These are phyloP conservation scores for Trichoderma virens DNA, from an alignment of 495 filamentous ascomycete species.

Conservation along the genomic window DNA sequence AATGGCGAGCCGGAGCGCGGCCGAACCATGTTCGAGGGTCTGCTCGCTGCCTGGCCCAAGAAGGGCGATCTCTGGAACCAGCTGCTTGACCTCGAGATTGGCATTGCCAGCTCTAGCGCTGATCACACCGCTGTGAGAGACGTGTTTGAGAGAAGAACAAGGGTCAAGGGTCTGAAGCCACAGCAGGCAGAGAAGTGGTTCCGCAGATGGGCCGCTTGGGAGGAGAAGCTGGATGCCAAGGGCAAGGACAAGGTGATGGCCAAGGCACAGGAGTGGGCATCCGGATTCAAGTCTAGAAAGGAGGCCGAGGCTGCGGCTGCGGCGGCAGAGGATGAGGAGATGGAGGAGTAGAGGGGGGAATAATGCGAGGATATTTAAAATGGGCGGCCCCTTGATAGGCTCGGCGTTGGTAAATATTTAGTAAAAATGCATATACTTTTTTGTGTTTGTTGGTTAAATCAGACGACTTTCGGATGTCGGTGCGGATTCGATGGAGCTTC, in stretches of 20 bases:
- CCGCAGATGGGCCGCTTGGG: conserved; percentile 73
- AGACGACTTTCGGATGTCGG: conserved; percentile 2
- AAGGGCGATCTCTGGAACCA: conserved; percentile 89
- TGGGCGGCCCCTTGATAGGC: neutral
- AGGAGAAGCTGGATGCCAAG: conserved; percentile 66
- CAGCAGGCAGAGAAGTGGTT: conserved; percentile 75
- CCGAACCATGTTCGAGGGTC: conserved; percentile 86
- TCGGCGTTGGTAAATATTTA: neutral
- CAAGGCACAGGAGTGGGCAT: conserved; percentile 59
- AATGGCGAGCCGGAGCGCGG: conserved; percentile 85
- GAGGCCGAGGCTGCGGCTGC: conserved; percentile 30
- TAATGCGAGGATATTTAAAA: neutral
- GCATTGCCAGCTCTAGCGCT: conserved; percentile 14
- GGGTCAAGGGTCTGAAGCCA: conserved; percentile 60
- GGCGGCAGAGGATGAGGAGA: conserved; percentile 17
- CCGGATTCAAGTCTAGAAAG: conserved; percentile 44
- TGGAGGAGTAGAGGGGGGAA: conserved; percentile 3
- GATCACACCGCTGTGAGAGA: conserved; percentile 55
- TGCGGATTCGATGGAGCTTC: neutral
- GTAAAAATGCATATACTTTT: neutral
- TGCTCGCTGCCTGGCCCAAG: conserved; percentile 78
- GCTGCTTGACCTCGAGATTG: conserved; percentile 76
- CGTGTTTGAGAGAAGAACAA: conserved; percentile 72
- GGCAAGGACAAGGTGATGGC: conserved; percentile 63
- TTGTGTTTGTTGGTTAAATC: neutral